Percentiles rank a stretch among this genome's conserved stretches.
phyloP scores from a whole-genome alignment of 2,329 filamentous ascomycete genomes.

The Penicillium sp. region DNA sequence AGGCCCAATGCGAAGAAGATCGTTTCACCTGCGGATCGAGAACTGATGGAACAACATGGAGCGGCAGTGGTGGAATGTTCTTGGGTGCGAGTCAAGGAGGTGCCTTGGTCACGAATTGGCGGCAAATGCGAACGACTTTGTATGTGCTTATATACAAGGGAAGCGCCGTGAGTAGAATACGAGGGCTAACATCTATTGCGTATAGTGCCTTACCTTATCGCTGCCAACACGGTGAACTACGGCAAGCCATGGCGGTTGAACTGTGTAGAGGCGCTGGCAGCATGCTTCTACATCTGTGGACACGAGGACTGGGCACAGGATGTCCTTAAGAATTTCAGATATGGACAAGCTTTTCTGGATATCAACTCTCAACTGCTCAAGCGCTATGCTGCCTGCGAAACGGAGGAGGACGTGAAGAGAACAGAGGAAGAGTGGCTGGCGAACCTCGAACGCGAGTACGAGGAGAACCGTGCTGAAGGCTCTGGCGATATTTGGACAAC shows the following conservation, averaged over 20 bases:
- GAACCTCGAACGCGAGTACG: constrained; percentile 84
- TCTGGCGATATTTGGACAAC: constrained; percentile 79
- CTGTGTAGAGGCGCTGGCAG: constrained; percentile 90
- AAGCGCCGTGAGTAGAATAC: background rate
- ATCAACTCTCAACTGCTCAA: constrained; percentile 83
- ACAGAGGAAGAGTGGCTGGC: constrained; percentile 85
- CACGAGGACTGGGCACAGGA: constrained; percentile 86
- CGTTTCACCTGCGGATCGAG: constrained; percentile 76
- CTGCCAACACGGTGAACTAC: constrained; percentile 96
- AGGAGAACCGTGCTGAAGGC: constrained; percentile 65
- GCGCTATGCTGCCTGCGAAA: constrained; percentile 77
- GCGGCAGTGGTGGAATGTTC: constrained; percentile 96
- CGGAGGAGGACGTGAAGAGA: constrained; percentile 78
- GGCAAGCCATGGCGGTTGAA: constrained; percentile 93
- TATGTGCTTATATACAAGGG: constrained; percentile 30
- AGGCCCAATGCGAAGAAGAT: constrained; percentile 83
- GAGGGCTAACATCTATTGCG: background rate
- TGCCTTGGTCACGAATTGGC: constrained; percentile 87
- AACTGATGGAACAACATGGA: constrained; percentile 80
- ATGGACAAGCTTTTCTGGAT: constrained; percentile 81
- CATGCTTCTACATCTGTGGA: constrained; percentile 89
- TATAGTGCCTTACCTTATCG: constrained; percentile 82
- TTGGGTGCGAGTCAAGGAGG: constrained; percentile 88
- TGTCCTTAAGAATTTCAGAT: constrained; percentile 79
- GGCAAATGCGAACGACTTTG: constrained; percentile 83